Evolutionary conservation across 192 early-diverging fungal genomes (phyloP).

Genomic region (Coemansia biformis): DNA sequence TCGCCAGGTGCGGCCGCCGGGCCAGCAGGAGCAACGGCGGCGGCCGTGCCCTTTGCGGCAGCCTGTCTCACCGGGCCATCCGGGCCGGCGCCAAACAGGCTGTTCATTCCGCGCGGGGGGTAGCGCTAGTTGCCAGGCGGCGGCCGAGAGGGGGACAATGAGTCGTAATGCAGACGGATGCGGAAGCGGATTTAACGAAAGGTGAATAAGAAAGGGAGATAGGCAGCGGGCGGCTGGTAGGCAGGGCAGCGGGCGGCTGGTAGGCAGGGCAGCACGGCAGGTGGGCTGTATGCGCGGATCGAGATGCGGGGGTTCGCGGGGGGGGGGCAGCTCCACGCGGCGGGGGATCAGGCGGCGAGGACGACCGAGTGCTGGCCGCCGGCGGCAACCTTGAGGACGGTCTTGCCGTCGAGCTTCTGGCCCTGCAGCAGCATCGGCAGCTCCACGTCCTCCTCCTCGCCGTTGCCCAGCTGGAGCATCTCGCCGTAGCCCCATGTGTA

Average conservation of each 20-base stretch:
- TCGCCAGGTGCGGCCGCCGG: not conserved
- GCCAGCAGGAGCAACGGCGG: not conserved
- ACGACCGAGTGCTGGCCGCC: constrained; percentile 71
- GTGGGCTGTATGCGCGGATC: too few species aligned
- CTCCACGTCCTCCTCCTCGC: constrained; percentile 66
- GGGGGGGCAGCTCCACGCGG: too few species aligned
- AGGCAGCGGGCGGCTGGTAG: too few species aligned
- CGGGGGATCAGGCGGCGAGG: constrained; percentile 19
- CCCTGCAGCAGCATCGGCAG: constrained; percentile 59
- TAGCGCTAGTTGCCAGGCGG: too few species aligned
- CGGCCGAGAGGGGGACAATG: too few species aligned
- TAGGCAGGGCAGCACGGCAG: too few species aligned
- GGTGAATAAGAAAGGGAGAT: not conserved
- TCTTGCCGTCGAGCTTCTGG: constrained; percentile 63
- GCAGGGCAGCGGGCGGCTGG: too few species aligned
- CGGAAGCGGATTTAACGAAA: too few species aligned
- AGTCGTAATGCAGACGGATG: too few species aligned
- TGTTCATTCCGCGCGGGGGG: too few species aligned
- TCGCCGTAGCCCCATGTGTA: constrained; percentile 91
- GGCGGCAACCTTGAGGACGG: constrained; percentile 58
- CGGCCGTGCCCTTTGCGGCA: not conserved
- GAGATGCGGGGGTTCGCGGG: too few species aligned
- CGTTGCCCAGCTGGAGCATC: constrained; percentile 76
- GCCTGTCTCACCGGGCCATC: not conserved
- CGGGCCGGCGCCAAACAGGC: constrained; percentile 17